phyloP scores from a whole-genome alignment of 225 moss, liverwort and hornwort species.

The Physcomitrellopsis africana region DNA sequence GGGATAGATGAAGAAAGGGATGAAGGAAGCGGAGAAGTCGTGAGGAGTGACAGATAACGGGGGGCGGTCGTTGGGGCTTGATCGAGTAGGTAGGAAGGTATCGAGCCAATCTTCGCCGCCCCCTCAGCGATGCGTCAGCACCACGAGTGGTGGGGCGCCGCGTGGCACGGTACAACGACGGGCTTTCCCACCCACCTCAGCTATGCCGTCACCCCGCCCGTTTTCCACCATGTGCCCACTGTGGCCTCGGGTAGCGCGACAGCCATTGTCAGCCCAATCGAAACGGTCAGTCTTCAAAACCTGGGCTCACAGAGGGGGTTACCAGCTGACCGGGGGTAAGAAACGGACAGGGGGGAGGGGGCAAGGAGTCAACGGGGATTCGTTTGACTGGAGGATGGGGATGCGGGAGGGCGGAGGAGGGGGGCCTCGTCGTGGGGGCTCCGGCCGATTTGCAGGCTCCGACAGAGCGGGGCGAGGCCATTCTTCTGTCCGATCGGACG shows the following conservation, averaged over 20 bases:
- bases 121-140: constrained; percentile 46
- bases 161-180: constrained; percentile 12
- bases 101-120: constrained; percentile 31
- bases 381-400: constrained; percentile 42
- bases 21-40: too few relatives aligned
- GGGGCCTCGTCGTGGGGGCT: constrained; percentile 31
- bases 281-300: background rate
- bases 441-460: constrained; percentile 8
- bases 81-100: constrained; percentile 32
- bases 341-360: background rate
- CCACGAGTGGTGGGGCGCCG: rapidly evolving
- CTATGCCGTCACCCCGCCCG: constrained; percentile 31
- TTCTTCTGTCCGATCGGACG: constrained; percentile 32
- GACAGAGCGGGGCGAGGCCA: constrained; percentile 24
- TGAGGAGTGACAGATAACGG: background rate
- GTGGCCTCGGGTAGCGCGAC: background rate
- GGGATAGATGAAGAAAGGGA: too few relatives aligned
- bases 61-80: background rate
- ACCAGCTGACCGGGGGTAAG: constrained; percentile 1
- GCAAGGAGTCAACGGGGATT: constrained; percentile 20
- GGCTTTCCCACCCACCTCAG: constrained; percentile 20
- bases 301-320: too few relatives aligned
- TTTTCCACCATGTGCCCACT: constrained; percentile 10
- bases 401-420: constrained; percentile 16
- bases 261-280: too few relatives aligned